phyloP scores from a whole-genome alignment of 1,284 basidiomycete genomes.

The Naganishia cerealis region DNA sequence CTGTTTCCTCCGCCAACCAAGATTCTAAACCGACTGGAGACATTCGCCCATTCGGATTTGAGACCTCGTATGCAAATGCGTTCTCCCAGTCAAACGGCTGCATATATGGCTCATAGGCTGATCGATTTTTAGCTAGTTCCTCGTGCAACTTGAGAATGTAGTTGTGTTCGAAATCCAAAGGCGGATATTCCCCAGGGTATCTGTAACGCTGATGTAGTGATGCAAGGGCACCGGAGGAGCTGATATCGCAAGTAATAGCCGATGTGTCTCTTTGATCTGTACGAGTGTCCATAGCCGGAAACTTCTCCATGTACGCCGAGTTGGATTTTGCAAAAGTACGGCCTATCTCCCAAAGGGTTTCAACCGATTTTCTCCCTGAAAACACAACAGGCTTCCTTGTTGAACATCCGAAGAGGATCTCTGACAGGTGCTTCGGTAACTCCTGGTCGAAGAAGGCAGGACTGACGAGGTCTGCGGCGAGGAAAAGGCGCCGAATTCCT shows the following conservation, averaged over 20 bases:
- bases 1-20: constrained; percentile 11
- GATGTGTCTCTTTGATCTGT: not conserved
- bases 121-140: not conserved
- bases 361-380: constrained; percentile 14
- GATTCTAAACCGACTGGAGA: constrained; percentile 7
- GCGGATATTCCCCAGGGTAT: constrained; percentile 7
- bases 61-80: constrained; percentile 17
- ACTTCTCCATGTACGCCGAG: not conserved
- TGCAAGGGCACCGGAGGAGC: not conserved
- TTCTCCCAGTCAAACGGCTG: constrained; percentile 24
- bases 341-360: constrained; percentile 25
- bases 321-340: constrained; percentile 10
- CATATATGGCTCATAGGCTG: not conserved
- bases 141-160: not conserved
- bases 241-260: not conserved
- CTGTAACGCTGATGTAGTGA: constrained; percentile 1
- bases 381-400: constrained; percentile 22
- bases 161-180: constrained; percentile 10
- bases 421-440: constrained; percentile 5
- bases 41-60: not conserved
- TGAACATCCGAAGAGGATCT: constrained; percentile 24
- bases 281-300: not conserved
- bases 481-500: constrained; percentile 13
- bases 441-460: constrained; percentile 24
- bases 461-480: constrained; percentile 28